Conservation (phyloP, 1,139 yeast genomes). For the Blastobotrys arbuscula region DNA sequence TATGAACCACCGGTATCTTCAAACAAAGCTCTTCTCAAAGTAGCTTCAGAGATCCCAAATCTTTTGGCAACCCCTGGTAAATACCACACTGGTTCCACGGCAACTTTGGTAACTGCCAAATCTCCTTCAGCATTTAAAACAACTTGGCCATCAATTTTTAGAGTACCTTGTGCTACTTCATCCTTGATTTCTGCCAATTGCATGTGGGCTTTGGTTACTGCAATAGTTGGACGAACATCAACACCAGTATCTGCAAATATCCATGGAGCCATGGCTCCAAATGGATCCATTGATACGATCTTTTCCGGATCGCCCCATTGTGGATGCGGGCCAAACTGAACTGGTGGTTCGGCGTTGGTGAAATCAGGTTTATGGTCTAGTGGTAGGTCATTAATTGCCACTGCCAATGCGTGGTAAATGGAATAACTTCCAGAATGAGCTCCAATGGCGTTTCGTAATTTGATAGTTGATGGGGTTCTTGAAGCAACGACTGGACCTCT, state of each 20-base stretch:
- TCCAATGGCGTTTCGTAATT: conserved; percentile 50
- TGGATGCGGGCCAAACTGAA: conserved; percentile 45
- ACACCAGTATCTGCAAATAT: conserved; percentile 42
- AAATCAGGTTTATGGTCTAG: conserved; percentile 50
- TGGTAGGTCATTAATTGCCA: conserved; percentile 50
- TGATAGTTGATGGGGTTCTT: conserved; percentile 34
- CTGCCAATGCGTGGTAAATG: conserved; percentile 56
- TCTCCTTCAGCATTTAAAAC: conserved; percentile 54
- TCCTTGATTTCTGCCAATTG: conserved; percentile 51
- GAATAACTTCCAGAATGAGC: conserved; percentile 58
- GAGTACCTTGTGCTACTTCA: conserved; percentile 46
- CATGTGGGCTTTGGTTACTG: conserved; percentile 57
- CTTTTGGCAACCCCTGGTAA: conserved; percentile 60
- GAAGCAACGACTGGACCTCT: conserved; percentile 58
- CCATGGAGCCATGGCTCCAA: conserved; percentile 59
- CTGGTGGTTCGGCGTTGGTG: conserved; percentile 58
- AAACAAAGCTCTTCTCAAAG: conserved; percentile 50
- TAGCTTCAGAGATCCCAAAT: conserved; percentile 49
- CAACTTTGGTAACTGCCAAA: conserved; percentile 53
- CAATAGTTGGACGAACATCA: conserved; percentile 55
- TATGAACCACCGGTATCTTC: conserved; percentile 63
- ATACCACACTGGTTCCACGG: conserved; percentile 63
- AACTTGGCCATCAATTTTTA: conserved; percentile 51
- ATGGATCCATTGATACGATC: conserved; percentile 58
- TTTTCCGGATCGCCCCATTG: conserved; percentile 51